Percentiles rank a stretch among this genome's conserved stretches.
Evolutionary conservation across 768 basidiomycete species (phyloP).

Genomic region (Myochromella boudieri): DNA sequence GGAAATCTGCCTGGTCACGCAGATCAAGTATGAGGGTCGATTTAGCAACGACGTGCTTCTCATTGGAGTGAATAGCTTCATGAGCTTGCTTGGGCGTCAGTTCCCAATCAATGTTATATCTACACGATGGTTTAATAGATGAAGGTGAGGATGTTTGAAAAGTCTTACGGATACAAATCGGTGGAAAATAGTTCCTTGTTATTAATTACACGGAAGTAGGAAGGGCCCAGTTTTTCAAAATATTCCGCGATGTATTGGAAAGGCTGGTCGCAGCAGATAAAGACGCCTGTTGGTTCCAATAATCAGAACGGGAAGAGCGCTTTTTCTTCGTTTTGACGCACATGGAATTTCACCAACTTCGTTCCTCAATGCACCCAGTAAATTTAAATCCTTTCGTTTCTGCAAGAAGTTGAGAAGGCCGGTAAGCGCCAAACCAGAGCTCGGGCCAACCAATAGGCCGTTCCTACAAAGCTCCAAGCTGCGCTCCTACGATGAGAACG

Average conservation of each 20-base stretch:
- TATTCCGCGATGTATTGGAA: constrained; percentile 26
- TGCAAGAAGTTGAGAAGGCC: constrained; percentile 24
- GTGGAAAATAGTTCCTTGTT: constrained; percentile 21
- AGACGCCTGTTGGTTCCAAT: constrained; percentile 16
- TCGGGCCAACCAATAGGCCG: constrained; percentile 24
- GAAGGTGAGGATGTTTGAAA: too few species aligned
- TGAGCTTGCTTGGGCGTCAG: constrained; percentile 16
- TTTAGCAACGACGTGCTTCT: background rate
- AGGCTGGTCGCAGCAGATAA: constrained; percentile 24
- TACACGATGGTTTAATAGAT: background rate
- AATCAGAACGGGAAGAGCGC: background rate
- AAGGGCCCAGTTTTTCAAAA: constrained; percentile 19
- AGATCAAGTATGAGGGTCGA: constrained; percentile 16
- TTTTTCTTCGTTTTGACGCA: too few species aligned
- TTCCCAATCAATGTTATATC: constrained; percentile 24
- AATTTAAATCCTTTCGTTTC: constrained; percentile 15
- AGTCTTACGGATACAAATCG: constrained; percentile 19
- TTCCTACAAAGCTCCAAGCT: constrained; percentile 22
- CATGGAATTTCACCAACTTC: constrained; percentile 20
- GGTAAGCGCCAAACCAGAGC: constrained; percentile 19
- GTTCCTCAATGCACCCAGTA: constrained; percentile 17
- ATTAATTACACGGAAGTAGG: constrained; percentile 19
- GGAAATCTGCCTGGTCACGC: constrained; percentile 17
- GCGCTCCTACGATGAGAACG: constrained; percentile 20
- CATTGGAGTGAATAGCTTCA: constrained; percentile 4